Percentiles rank a stretch among this genome's conserved stretches.
These are phyloP conservation scores for Ambrosiella beaveri DNA, from an alignment of 2,329 filamentous ascomycete genomes.

Conservation along the genomic window DNA sequence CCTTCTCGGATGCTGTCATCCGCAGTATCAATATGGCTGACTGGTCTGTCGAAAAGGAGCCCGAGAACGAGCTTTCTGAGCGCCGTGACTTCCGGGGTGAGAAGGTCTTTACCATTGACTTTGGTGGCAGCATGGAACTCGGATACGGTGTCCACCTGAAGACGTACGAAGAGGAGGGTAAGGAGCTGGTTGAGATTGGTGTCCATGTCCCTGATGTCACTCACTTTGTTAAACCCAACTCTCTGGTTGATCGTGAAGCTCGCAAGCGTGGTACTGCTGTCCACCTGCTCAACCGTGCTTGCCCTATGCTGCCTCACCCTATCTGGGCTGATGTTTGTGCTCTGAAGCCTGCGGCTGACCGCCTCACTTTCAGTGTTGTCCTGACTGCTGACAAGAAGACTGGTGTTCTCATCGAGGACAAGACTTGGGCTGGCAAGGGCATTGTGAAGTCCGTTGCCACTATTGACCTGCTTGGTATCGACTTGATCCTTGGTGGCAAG, in stretches of 20 bases:
- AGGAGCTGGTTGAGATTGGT: slow-evolving; percentile 70
- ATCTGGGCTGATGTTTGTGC: slow-evolving; percentile 79
- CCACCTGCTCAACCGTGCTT: slow-evolving; percentile 74
- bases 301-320: slow-evolving; percentile 77
- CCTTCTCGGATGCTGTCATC: slow-evolving; percentile 90
- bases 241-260: slow-evolving; percentile 86
- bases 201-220: slow-evolving; percentile 89
- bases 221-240: slow-evolving; percentile 93
- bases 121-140: slow-evolving; percentile 71
- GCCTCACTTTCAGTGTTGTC: slow-evolving; percentile 80
- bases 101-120: slow-evolving; percentile 80
- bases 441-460: slow-evolving; percentile 85
- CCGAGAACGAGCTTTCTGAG: slow-evolving; percentile 51
- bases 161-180: slow-evolving; percentile 51
- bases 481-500: slow-evolving; percentile 57
- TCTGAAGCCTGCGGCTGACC: slow-evolving; percentile 68
- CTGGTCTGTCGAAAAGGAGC: slow-evolving; percentile 74
- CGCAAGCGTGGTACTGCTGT: slow-evolving; percentile 96
- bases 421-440: slow-evolving; percentile 85
- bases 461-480: slow-evolving; percentile 70
- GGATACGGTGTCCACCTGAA: slow-evolving; percentile 91
- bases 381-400: slow-evolving; percentile 76
- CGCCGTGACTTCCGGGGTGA: slow-evolving; percentile 85
- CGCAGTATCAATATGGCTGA: slow-evolving; percentile 85
- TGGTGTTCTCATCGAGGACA: slow-evolving; percentile 62